phyloP scores from a whole-genome alignment of 1,284 basidiomycete species.

The Pterulicium gracile region DNA sequence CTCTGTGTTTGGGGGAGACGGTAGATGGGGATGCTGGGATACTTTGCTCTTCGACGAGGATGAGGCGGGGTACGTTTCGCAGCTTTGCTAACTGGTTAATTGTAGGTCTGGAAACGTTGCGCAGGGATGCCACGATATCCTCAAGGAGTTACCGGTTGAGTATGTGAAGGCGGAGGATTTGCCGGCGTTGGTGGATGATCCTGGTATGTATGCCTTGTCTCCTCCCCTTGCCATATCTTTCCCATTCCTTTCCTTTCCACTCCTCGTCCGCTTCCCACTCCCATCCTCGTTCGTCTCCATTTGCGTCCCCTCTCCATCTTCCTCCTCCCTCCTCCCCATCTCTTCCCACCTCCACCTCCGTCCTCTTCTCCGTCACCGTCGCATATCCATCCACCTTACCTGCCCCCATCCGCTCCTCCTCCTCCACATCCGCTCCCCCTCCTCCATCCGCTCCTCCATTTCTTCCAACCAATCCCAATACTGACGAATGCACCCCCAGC shows the following conservation, averaged over 20 bases:
- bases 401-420: neutral
- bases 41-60: too few species aligned
- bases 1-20: too few species aligned
- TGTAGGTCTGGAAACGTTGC: slow-evolving; percentile 71
- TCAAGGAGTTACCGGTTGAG: slow-evolving; percentile 60
- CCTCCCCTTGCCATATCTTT: slow-evolving; percentile 33
- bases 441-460: neutral
- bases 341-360: neutral
- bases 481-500: neutral
- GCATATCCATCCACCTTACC: too few species aligned
- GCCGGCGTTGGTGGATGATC: slow-evolving; percentile 35
- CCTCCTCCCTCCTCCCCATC: neutral
- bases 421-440: too few species aligned
- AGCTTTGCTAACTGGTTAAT: too few species aligned
- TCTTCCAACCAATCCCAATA: too few species aligned
- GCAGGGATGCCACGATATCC: slow-evolving; percentile 60
- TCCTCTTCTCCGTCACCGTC: neutral
- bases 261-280: slow-evolving; percentile 3
- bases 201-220: slow-evolving; percentile 27
- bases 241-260: slow-evolving; percentile 8
- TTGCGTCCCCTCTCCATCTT: slow-evolving; percentile 1
- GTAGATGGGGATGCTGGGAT: too few species aligned
- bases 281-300: slow-evolving; percentile 16
- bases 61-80: too few species aligned
- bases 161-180: slow-evolving; percentile 50